Conservation (phyloP, 805 yeast genomes). For the Cyberlindnera euphorbiae region DNA sequence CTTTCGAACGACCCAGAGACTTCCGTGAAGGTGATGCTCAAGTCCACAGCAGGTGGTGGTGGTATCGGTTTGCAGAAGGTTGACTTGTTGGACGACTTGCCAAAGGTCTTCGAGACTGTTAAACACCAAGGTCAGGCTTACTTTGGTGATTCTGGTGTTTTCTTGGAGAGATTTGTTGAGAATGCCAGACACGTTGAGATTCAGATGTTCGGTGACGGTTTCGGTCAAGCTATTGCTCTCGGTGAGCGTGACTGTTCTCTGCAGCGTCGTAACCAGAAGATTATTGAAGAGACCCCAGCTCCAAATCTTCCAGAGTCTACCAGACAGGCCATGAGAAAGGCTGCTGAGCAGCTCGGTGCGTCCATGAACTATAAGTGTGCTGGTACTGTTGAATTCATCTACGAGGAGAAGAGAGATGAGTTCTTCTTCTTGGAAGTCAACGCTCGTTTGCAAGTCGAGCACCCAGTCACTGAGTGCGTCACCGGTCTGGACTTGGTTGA, state of each 20-base stretch:
- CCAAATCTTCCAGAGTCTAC: slow-evolving; percentile 85
- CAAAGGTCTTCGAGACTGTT: slow-evolving; percentile 81
- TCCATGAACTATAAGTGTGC: slow-evolving; percentile 91
- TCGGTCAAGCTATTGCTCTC: slow-evolving; percentile 85
- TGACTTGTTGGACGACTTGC: slow-evolving; percentile 75
- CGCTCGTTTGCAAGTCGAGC: slow-evolving; percentile 96
- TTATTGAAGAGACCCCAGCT: slow-evolving; percentile 97
- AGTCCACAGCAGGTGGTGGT: slow-evolving; percentile 99
- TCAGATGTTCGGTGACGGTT: slow-evolving; percentile 95
- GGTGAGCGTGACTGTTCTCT: slow-evolving; percentile 98
- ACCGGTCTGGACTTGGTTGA: slow-evolving; percentile 94
- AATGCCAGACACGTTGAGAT: slow-evolving; percentile 95
- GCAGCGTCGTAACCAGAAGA: slow-evolving; percentile 94
- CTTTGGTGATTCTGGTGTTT: slow-evolving; percentile 94
- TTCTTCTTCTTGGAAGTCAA: slow-evolving; percentile 95
- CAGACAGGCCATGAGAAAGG: slow-evolving; percentile 66
- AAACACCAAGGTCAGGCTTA: slow-evolving; percentile 91
- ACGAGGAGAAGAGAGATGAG: slow-evolving; percentile 79
- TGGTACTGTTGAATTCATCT: slow-evolving; percentile 95
- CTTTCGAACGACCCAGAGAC: slow-evolving; percentile 28
- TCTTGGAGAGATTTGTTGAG: slow-evolving; percentile 90
- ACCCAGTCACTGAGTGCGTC: slow-evolving; percentile 93
- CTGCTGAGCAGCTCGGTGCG: slow-evolving; percentile 80
- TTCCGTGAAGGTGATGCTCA: slow-evolving; percentile 89
- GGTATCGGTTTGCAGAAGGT: slow-evolving; percentile 97